A percentile compares a stretch with the other conserved stretches of the same genome.
phyloP scores from a whole-genome alignment of 768 basidiomycete genomes.

The Coprinopsis marcescibilis region DNA sequence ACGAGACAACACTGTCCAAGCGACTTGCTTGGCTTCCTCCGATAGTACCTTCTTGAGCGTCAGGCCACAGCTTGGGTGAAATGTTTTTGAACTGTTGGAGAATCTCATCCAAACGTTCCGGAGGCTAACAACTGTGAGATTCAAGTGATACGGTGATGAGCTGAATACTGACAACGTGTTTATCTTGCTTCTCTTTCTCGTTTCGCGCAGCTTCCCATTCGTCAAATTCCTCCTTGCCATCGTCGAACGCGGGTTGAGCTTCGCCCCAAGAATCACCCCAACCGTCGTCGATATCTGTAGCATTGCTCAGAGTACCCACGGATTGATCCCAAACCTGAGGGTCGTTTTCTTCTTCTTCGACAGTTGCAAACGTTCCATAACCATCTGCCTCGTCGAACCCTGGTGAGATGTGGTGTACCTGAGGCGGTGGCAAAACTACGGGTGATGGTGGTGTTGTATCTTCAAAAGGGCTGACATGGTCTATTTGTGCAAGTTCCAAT shows the following conservation, averaged over 20 bases:
- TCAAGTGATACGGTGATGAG: conserved; percentile 16
- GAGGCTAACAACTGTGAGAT: conserved; percentile 43
- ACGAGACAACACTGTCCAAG: conserved; percentile 56
- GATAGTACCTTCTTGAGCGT: conserved; percentile 6
- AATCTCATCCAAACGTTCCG: conserved; percentile 56
- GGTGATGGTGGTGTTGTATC: conserved; percentile 5
- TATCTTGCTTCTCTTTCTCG: conserved; percentile 54
- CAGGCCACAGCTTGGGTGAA: conserved; percentile 48
- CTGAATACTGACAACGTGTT: conserved; percentile 52
- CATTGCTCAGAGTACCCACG: conserved; percentile 16
- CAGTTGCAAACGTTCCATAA: conserved; percentile 58
- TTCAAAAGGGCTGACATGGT: background rate
- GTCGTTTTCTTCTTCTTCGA: conserved; percentile 24
- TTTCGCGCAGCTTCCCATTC: conserved; percentile 64
- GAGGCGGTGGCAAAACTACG: conserved; percentile 11
- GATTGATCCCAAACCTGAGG: conserved; percentile 33
- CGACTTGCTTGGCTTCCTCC: conserved; percentile 21
- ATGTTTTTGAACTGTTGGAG: conserved; percentile 49
- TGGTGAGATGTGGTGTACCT: conserved; percentile 1
- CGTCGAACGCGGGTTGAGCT: conserved; percentile 14
- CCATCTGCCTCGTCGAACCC: conserved; percentile 42
- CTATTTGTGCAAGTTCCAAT: too few species aligned
- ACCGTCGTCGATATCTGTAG: conserved; percentile 20
- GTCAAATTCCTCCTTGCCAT: conserved; percentile 37
- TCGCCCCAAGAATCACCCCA: conserved; percentile 42